phyloP scores from a whole-genome alignment of 1,284 basidiomycete species.

The Malassezia vespertilionis region DNA sequence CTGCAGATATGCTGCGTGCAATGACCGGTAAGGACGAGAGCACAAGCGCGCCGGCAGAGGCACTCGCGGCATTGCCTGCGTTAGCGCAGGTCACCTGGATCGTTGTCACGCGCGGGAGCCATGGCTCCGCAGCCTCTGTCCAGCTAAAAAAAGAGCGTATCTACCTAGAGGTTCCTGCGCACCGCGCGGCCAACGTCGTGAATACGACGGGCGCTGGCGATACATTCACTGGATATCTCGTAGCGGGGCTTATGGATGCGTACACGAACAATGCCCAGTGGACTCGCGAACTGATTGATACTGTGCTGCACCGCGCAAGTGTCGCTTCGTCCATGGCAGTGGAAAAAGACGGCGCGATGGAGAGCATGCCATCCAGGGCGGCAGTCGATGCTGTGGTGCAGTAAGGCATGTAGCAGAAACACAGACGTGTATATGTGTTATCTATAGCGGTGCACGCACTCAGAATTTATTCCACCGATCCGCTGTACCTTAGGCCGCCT shows the following conservation, averaged over 20 bases:
- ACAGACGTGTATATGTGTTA: neutral
- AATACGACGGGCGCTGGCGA: slow-evolving; percentile 47
- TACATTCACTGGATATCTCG: slow-evolving; percentile 42
- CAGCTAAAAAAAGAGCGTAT: slow-evolving; percentile 12
- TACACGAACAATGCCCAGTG: slow-evolving; percentile 16
- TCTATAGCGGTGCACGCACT: too few species aligned
- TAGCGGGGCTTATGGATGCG: slow-evolving; percentile 29
- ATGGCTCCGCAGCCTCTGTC: slow-evolving; percentile 33
- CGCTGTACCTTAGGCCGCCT: too few species aligned
- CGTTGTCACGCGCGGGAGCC: slow-evolving; percentile 35
- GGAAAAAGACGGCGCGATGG: slow-evolving; percentile 41
- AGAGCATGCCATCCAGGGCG: slow-evolving; percentile 31
- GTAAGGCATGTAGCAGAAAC: neutral
- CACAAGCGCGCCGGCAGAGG: slow-evolving; percentile 13
- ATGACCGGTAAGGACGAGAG: slow-evolving; percentile 9
- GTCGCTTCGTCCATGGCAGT: slow-evolving; percentile 39
- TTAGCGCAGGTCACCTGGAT: slow-evolving; percentile 28
- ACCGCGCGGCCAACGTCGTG: slow-evolving; percentile 26
- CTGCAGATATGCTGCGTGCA: slow-evolving; percentile 37
- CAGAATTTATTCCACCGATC: too few species aligned
- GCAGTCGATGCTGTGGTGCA: slow-evolving; percentile 17
- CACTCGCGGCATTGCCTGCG: slow-evolving; percentile 20
- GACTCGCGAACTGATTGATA: slow-evolving; percentile 6
- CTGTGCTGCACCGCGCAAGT: slow-evolving; percentile 23
- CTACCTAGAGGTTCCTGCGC: slow-evolving; percentile 23